A percentile compares a stretch with the other conserved stretches of the same genome.
These are phyloP conservation scores for Lachnellula cervina DNA, from an alignment of 2,329 filamentous ascomycete species.

Conservation along the genomic window DNA sequence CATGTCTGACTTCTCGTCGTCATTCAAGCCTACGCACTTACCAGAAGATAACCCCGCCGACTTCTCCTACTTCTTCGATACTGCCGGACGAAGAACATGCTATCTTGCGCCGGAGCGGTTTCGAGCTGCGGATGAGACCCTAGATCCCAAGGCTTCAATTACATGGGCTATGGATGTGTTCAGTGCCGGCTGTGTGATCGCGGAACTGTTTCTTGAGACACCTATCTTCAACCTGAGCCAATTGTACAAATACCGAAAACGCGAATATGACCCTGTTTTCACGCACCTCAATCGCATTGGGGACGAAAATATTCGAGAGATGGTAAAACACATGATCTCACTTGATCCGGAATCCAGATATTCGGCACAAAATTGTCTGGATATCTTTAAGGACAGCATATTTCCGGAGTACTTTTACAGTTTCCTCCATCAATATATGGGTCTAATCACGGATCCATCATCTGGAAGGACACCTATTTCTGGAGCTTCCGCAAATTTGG, in stretches of 20 bases:
- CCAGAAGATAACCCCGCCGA: conserved; percentile 96
- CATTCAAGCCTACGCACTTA: conserved; percentile 88
- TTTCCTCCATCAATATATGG: conserved; percentile 97
- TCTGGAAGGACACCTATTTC: conserved; percentile 70
- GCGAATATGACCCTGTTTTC: conserved; percentile 84
- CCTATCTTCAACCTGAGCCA: conserved; percentile 98
- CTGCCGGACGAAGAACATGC: conserved; percentile 83
- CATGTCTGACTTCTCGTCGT: conserved; percentile 91
- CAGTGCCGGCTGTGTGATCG: conserved; percentile 93
- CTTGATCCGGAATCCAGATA: conserved; percentile 88
- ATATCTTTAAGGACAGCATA: conserved; percentile 85
- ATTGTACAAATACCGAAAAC: conserved; percentile 87
- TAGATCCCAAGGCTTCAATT: conserved; percentile 57
- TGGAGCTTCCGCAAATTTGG: conserved; percentile 64
- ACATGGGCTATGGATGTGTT: conserved; percentile 99
- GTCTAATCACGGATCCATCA: conserved; percentile 84
- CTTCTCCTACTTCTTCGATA: conserved; percentile 97
- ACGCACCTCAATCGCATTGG: conserved; percentile 81
- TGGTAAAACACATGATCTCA: conserved; percentile 95
- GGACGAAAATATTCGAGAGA: conserved; percentile 77
- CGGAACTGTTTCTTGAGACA: conserved; percentile 89
- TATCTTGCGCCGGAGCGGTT: conserved; percentile 95
- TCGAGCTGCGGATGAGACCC: conserved; percentile 62
- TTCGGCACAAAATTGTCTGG: conserved; percentile 87
- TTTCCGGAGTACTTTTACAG: conserved; percentile 97